A percentile compares a stretch with the other conserved stretches of the same genome.
phyloP scores from a whole-genome alignment of 2,329 filamentous ascomycete genomes.

The Ceratocystis harringtonii region DNA sequence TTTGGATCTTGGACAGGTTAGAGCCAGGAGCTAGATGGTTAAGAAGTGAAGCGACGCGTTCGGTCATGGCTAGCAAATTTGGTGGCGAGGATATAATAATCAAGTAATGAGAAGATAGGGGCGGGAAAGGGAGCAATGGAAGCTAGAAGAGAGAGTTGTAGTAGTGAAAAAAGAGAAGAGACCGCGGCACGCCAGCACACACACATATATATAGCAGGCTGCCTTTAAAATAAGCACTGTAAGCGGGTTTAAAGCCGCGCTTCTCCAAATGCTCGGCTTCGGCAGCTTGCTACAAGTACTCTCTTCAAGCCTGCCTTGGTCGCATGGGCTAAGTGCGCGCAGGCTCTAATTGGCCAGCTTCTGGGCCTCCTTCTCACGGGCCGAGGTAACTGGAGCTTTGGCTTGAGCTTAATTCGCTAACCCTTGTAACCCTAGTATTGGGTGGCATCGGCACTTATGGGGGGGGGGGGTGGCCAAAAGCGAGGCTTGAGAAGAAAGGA shows the following conservation, averaged over 20 bases:
- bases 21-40: constrained; percentile 68
- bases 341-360: background rate
- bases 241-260: background rate
- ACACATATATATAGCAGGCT: background rate
- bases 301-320: background rate
- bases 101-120: too few species aligned
- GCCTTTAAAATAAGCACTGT: background rate
- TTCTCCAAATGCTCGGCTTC: background rate
- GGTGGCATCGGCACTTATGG: background rate
- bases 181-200: background rate
- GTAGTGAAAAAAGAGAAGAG: background rate
- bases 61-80: constrained; percentile 48
- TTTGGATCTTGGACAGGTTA: constrained; percentile 59
- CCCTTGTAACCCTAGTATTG: background rate
- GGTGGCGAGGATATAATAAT: too few species aligned
- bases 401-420: background rate
- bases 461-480: background rate
- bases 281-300: background rate
- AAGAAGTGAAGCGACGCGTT: constrained; percentile 75
- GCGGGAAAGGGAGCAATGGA: constrained; percentile 13
- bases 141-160: background rate
- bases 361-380: background rate
- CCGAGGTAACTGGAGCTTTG: background rate
- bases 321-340: background rate
- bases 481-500: background rate